Base-by-base conservation (phyloP, 192 early-diverging fungal genomes). In the Linnemannia exigua region DNA sequence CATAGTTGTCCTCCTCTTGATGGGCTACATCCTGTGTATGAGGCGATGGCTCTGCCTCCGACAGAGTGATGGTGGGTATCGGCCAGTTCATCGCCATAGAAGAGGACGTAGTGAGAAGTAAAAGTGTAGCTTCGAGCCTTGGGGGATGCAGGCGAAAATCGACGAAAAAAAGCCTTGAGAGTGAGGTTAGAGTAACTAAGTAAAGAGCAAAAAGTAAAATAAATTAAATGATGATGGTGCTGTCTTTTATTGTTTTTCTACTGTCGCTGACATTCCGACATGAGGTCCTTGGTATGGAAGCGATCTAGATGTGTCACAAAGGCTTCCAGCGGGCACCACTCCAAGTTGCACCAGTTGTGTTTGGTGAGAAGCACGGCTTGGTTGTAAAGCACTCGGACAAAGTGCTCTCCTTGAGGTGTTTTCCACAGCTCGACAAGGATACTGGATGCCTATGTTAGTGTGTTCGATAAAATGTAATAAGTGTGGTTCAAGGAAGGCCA, bases 301-400 rank as follows among this genome's bases (percentile, higher is more conserved):
- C 50, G 44, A 36, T 80, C 78, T 14, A 86, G 38, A 70, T 86
- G 66, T 1, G 73, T 52, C 25, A 76, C 44, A 73, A 86, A 86
- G n/a, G 15, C 41, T 1, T 86, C 78, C 33, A 86, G 47, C 3
- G 73, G 84, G 31, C 84, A 86, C 84, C 84, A 86, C 35, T 67
- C 74, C 36, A 86, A 33, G 33, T 86, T 70, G 37, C 84, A 86
- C 84, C 84, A 86, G 9, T 66, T 61, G 1, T 78, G 77, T 19
- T 75, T 61, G 9, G 78, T 80, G 11, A 70, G 33, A 15, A 86
- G 22, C 31, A 76, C 36, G 22, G 19, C 74, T 8, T 71, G 58
- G 36, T 86, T 86, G 47, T 86, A 86, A 11, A 86, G 48, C 17
- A 86, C 78, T 1, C 84, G 84, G 25, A 86, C 84, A 74, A 72